Base-by-base conservation (phyloP, 2,329 filamentous ascomycete species). In the Cylindrodendrum hubeiense region DNA sequence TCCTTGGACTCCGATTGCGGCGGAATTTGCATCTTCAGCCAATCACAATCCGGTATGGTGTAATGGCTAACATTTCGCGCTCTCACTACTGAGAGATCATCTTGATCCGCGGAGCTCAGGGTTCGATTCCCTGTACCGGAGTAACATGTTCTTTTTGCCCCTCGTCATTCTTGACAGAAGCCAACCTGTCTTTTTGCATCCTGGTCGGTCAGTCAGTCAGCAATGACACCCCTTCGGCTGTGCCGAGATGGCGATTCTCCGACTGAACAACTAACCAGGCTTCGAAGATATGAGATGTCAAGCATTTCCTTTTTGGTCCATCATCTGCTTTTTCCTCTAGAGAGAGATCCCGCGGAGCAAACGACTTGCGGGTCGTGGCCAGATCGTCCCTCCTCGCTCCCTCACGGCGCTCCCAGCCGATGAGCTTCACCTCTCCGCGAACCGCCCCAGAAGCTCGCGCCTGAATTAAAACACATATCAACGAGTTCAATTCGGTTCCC, bases 51-150 rank as follows among this genome's bases (percentile, higher is more conserved):
- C 47, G 44, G 44, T 47, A 47, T 39, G 37, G 37, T 30, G 47
- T 21, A 33, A 68, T 73, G 71, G 71, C 69, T 66, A 71, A 71
- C 69, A 71, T 71, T 70, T 70, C 66, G 64, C 67, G 69, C 63
- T 56, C 63, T 53, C 49, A 70, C 53, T 67, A 67, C 50, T 72
- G 67, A 70, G 67, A 8, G 70, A 72, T 63, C 24, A 65, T 9
- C 9, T 30, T 30, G 58, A 50, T 30, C 70, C 70, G 70, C 70
- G 70, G 70, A 72, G 70, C 70, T 70, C 70, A 72, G 70, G 70
- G 70, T n/a, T n/a, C n/a, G 70, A 72, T 72, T 71, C 70, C 70
- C 70, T 72, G 70, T 72, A 72, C n/a, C n/a, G n/a, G n/a, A n/a
- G 33, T 34, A 9, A 34, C 15, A 2, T 34, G 3, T 34, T 34